These are phyloP conservation scores for Sugiyamaella americana DNA, from an alignment of 805 yeast genomes.

Conservation along the genomic window DNA sequence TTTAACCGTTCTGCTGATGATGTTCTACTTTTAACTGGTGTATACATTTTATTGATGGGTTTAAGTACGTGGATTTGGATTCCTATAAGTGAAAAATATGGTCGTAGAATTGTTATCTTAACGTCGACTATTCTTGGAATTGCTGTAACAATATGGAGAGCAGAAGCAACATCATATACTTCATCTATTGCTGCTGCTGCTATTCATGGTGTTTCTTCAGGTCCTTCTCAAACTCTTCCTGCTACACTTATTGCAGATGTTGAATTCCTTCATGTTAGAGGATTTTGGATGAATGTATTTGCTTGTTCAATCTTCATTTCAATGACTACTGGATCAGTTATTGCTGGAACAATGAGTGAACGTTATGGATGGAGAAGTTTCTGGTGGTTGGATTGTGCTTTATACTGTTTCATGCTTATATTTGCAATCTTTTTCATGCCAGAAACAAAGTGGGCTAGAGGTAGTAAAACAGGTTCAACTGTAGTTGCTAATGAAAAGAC, in stretches of 20 bases:
- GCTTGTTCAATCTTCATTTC: slow-evolving; percentile 34
- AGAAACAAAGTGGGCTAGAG: slow-evolving; percentile 11
- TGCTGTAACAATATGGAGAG: slow-evolving; percentile 38
- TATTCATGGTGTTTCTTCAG: slow-evolving; percentile 43
- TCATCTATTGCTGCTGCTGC: slow-evolving; percentile 39
- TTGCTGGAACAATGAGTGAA: slow-evolving; percentile 11
- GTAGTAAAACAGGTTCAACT: background rate
- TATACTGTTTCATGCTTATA: slow-evolving; percentile 3
- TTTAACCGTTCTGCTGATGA: slow-evolving; percentile 5
- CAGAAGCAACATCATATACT: slow-evolving; percentile 37
- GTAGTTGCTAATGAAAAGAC: background rate
- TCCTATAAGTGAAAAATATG: slow-evolving; percentile 31
- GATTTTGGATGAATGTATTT: slow-evolving; percentile 45
- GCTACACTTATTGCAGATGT: slow-evolving; percentile 48
- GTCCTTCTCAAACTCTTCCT: slow-evolving; percentile 43
- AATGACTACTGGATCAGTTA: slow-evolving; percentile 7
- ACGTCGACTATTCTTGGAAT: slow-evolving; percentile 38
- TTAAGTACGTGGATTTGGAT: slow-evolving; percentile 46
- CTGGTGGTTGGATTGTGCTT: slow-evolving; percentile 11
- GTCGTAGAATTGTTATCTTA: slow-evolving; percentile 10
- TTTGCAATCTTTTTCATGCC: slow-evolving; percentile 5
- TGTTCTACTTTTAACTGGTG: slow-evolving; percentile 27
- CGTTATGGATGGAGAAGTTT: slow-evolving; percentile 12
- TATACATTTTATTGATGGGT: slow-evolving; percentile 49
- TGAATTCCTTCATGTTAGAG: slow-evolving; percentile 35